Evolutionary conservation across 2,329 filamentous ascomycete genomes (phyloP), one percentile per base, ranked within the genome.

Genomic region (Alternaria rosae): DNA sequence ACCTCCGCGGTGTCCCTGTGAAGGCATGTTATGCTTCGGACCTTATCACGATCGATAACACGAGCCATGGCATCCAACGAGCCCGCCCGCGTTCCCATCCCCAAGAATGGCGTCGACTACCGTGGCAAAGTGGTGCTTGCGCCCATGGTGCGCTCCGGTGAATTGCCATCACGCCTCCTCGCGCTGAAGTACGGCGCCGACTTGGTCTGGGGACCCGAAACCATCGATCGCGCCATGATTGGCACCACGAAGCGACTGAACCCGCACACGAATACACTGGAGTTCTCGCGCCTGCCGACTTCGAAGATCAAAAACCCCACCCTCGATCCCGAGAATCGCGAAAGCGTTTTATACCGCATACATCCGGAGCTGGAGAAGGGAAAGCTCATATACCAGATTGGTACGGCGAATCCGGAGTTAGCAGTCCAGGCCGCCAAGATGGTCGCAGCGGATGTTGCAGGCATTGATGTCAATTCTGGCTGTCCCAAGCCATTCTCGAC

Each of bases 401-500:
- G 95, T 61, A 97, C 94, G 1, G 88, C 93, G 10, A 89, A 91
- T 61, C 93, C 95, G 0, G 89, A 91, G 12, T 86, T 89, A 28
- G 95, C 95, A 1, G 94, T 98, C 0, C 83, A 91, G 77, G 94
- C 94, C 1, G 93, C 94, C 3, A 89, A 89, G 55, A 82, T 97
- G 15, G 91, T 99, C 20, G 95, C 94, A 0, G 86, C 83, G 12
- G 93, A 98, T 79, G 95, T 99, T 4, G 89, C 90, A 0, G 95
- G 95, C 62, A 97, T 99, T 70, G 95, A 98, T 78, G 91, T 99
- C 65, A 99, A 99, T 78, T 93, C 95, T 0, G 95, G 95, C n/a
- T 99, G 95, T 76, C 95, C 95, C 1, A 99, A 99, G 80, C 92
- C 94, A 0, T 99, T 99, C 80, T 97, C 92, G 74, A 97, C 94